phyloP scores from a whole-genome alignment of 1,284 basidiomycete species.

The Ustilago xerochloae region DNA sequence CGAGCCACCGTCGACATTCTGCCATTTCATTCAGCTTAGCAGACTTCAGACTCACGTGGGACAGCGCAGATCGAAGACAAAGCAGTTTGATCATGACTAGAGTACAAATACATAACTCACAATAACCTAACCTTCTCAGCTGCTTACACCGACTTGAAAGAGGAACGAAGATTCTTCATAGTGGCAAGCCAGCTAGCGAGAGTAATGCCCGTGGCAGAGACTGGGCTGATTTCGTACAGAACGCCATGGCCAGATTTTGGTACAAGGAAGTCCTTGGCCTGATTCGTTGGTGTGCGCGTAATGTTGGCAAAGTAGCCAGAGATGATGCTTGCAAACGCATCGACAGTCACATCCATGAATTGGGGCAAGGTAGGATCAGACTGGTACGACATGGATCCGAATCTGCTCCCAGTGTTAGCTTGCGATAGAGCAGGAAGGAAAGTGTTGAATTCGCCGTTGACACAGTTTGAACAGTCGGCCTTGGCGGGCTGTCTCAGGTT shows the following conservation, averaged over 20 bases:
- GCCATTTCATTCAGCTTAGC: too few relatives aligned
- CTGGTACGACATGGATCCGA: slow-evolving; percentile 15
- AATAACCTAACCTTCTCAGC: background rate
- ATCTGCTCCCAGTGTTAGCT: slow-evolving; percentile 24
- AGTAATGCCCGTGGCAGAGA: background rate
- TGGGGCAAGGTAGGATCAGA: slow-evolving; percentile 5
- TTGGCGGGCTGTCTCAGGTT: slow-evolving; percentile 20
- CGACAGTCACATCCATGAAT: slow-evolving; percentile 7
- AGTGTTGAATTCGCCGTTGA: slow-evolving; percentile 24
- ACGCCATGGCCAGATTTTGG: slow-evolving; percentile 13
- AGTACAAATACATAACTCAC: background rate
- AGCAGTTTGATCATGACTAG: background rate
- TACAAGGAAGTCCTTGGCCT: slow-evolving; percentile 20
- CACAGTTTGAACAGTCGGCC: slow-evolving; percentile 16
- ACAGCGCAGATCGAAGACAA: too few relatives aligned
- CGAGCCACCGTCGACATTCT: too few relatives aligned
- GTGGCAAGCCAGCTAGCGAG: slow-evolving; percentile 17
- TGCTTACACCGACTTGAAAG: slow-evolving; percentile 4
- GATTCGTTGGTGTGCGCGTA: slow-evolving; percentile 13
- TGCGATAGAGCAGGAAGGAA: slow-evolving; percentile 26
- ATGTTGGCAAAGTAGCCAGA: slow-evolving; percentile 18
- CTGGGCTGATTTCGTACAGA: slow-evolving; percentile 1
- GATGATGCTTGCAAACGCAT: slow-evolving; percentile 13
- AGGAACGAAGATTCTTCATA: slow-evolving; percentile 10
- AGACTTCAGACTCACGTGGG: too few relatives aligned